A percentile compares a stretch with the other conserved stretches of the same genome.
Conservation (phyloP, 768 basidiomycete species). For the Bullera alba region DNA sequence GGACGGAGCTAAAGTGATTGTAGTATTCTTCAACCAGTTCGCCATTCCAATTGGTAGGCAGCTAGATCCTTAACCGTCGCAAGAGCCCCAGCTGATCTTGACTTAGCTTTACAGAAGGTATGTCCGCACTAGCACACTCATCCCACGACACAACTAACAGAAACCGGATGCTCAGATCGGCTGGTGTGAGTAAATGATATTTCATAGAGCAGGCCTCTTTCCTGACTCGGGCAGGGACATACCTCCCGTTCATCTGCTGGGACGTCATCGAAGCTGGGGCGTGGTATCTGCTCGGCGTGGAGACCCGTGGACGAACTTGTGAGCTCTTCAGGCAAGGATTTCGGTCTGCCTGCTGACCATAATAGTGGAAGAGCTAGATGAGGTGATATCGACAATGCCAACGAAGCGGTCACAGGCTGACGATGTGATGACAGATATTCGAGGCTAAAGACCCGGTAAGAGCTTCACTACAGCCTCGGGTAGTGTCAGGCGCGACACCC, state of each 20-base stretch:
- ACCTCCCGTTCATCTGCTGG: conserved; percentile 34
- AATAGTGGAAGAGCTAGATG: neutral
- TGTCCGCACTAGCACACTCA: neutral
- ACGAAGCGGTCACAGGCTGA: neutral
- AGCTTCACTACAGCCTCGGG: neutral
- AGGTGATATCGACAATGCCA: neutral
- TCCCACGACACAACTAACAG: neutral
- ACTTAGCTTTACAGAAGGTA: neutral
- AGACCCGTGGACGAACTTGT: conserved; percentile 44
- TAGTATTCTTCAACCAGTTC: conserved; percentile 16
- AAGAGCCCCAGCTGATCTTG: neutral
- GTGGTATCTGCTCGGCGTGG: conserved; percentile 44
- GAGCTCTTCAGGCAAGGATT: conserved; percentile 15
- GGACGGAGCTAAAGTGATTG: neutral
- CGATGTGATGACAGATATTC: neutral
- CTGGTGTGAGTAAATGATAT: conserved; percentile 9
- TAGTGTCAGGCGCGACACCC: too few relatives aligned
- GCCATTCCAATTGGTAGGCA: conserved; percentile 14
- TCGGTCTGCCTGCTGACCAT: neutral
- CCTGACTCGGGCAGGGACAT: conserved; percentile 15
- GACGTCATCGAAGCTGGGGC: conserved; percentile 33
- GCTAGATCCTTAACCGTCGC: neutral
- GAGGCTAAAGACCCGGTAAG: neutral
- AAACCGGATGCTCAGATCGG: conserved; percentile 4
- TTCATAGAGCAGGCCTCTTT: neutral